Evolutionary conservation across 768 basidiomycete genomes (phyloP), one percentile per base, ranked within the genome.

Genomic region (Lactifluus echinatus): DNA sequence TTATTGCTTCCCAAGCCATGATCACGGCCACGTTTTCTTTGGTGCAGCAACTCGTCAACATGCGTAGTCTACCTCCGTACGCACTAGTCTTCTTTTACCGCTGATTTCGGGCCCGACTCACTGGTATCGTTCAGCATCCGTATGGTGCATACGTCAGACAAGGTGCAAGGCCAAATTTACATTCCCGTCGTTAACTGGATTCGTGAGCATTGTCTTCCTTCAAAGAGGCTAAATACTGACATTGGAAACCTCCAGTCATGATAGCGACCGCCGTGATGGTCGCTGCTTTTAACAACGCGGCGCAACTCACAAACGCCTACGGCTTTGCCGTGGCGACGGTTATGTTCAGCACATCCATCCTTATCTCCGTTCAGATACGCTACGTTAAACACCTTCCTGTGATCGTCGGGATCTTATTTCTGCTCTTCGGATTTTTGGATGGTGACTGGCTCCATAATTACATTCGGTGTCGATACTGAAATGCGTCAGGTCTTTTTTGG

Each of bases 11-110:
- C 4, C 81, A 83, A 68, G 81, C 84, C 8, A 76, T 85, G 76
- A 85, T 87, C 63, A 83, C 83, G 0, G 85, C 82, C 0, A 79
- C 81, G 0, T 87, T 81, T 73, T 77, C 75, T 65, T 70, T 83
- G 14, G 63, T 80, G 4, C 83, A 87, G 62, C 86, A 87, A 68
- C 70, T 87, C 46, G 77, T 86, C 61, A 82, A 81, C 64, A 75
- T 78, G 69, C 79, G 80, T 54, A 74, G 76, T 34, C 74, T 84
- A 59, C 83, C 79, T 2, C 77, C 78, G 60, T 75, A 56, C 37
- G 72, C n/a, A n/a, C n/a, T n/a, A n/a, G n/a, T n/a, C n/a, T 33
- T 28, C 29, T 43, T 15, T 39, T 24, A 8, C 15, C 19, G 21
- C 2, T 17, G 4, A 5, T 26, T 19, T 19, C 34, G 48, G 8